Conservation (phyloP, 2,329 filamentous ascomycete species). For the Sclerotinia sclerotiorum region DNA sequence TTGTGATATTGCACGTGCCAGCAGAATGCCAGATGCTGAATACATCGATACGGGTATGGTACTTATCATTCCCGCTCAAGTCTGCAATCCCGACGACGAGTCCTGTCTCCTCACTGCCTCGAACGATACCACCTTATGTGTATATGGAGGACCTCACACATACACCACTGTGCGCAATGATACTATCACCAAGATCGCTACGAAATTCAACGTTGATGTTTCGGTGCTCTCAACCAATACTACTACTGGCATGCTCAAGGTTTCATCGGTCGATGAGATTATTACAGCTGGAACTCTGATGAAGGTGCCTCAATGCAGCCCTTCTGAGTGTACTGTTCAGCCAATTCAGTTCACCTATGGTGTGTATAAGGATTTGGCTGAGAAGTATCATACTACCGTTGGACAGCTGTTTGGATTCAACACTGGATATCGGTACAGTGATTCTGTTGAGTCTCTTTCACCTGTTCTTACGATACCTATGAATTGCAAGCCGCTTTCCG, state of each 20-base stretch:
- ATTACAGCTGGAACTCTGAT: background rate
- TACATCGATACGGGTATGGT: background rate
- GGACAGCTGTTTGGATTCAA: background rate
- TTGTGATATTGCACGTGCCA: constrained; percentile 4
- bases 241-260: background rate
- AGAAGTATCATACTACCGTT: background rate
- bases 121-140: background rate
- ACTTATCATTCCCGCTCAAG: constrained; percentile 3
- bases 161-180: constrained; percentile 2
- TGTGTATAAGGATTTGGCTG: constrained; percentile 7
- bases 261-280: background rate
- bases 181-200: background rate
- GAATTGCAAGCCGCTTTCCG: background rate
- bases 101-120: constrained; percentile 2
- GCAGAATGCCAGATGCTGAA: constrained; percentile 12
- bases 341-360: background rate
- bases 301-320: constrained; percentile 4
- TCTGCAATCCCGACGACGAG: background rate
- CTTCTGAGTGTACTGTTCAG: constrained; percentile 2
- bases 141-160: constrained; percentile 2
- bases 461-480: background rate
- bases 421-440: background rate
- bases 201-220: constrained; percentile 3
- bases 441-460: background rate
- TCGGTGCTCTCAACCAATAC: background rate